A percentile compares a stretch with the other conserved stretches of the same genome.
Conservation (phyloP, 306 rosid species). For the Malus sieversii region DNA sequence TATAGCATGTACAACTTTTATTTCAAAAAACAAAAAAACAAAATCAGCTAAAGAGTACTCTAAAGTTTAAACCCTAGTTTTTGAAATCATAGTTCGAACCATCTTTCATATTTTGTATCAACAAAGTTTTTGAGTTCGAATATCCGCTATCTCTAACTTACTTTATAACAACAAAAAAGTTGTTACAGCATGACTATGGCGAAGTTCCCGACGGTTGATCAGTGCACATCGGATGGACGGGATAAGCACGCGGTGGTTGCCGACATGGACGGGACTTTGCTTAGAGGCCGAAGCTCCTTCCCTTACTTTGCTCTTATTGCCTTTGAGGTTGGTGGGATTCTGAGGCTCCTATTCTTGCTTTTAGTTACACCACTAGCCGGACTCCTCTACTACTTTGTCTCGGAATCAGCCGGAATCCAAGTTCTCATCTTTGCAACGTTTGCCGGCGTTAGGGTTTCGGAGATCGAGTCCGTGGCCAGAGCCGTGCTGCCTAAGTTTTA, state of each 20-base stretch:
- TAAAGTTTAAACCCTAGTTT: neutral
- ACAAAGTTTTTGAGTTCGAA: neutral
- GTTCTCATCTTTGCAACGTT: slow-evolving; percentile 55
- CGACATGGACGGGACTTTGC: slow-evolving; percentile 84
- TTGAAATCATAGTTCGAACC: no score
- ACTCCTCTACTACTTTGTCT: slow-evolving; percentile 56
- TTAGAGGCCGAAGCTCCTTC: slow-evolving; percentile 67
- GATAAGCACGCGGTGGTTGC: slow-evolving; percentile 72
- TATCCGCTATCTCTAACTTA: neutral
- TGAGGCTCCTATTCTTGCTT: slow-evolving; percentile 55
- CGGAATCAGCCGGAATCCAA: slow-evolving; percentile 69
- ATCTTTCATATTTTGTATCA: no score
- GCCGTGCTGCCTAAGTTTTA: slow-evolving; percentile 83
- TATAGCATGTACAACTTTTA: neutral
- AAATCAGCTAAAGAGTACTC: neutral
- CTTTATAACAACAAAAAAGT: neutral
- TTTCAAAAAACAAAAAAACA: neutral
- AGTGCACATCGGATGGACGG: slow-evolving; percentile 50
- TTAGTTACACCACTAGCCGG: slow-evolving; percentile 61
- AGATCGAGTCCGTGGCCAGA: slow-evolving; percentile 61
- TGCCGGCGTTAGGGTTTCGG: slow-evolving; percentile 43
- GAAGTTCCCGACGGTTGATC: slow-evolving; percentile 41
- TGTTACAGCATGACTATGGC: neutral
- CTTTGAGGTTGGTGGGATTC: slow-evolving; percentile 66
- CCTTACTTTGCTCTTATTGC: slow-evolving; percentile 78